These are phyloP conservation scores for Pseudozyma hubeiensis DNA, from an alignment of 1,284 basidiomycete genomes.

Conservation along the genomic window DNA sequence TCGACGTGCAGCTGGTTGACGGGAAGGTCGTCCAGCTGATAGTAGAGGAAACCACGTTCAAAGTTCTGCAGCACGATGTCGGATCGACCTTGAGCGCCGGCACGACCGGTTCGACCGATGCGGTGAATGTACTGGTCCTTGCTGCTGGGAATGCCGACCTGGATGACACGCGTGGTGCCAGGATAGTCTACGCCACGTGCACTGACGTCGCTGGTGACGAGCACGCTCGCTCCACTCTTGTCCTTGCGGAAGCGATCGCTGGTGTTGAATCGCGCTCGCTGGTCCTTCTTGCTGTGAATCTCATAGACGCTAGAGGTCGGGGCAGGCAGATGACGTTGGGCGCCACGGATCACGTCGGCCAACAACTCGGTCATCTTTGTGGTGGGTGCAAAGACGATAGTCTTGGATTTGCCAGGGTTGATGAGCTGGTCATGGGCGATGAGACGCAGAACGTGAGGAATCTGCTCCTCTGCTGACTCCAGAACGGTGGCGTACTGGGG, in stretches of 20 bases:
- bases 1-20: slow-evolving; percentile 75
- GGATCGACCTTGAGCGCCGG: slow-evolving; percentile 78
- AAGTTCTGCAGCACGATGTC: slow-evolving; percentile 88
- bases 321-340: slow-evolving; percentile 36
- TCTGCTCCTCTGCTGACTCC: slow-evolving; percentile 76
- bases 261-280: slow-evolving; percentile 76
- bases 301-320: slow-evolving; percentile 72
- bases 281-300: slow-evolving; percentile 85
- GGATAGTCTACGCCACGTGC: slow-evolving; percentile 72
- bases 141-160: slow-evolving; percentile 82
- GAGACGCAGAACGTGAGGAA: slow-evolving; percentile 83
- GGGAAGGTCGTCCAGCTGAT: slow-evolving; percentile 78
- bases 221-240: slow-evolving; percentile 70
- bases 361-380: slow-evolving; percentile 86
- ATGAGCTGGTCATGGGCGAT: slow-evolving; percentile 89
- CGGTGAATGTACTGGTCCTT: slow-evolving; percentile 89
- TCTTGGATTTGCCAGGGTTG: slow-evolving; percentile 79
- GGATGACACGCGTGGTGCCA: slow-evolving; percentile 91
- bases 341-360: slow-evolving; percentile 71
- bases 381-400: slow-evolving; percentile 89
- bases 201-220: slow-evolving; percentile 71
- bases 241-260: slow-evolving; percentile 79
- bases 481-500: slow-evolving; percentile 86
- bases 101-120: slow-evolving; percentile 90
- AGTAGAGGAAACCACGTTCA: slow-evolving; percentile 80